These are phyloP conservation scores for Gossypium sturtianum DNA, from an alignment of 345 rosid species.

Conservation along the genomic window DNA sequence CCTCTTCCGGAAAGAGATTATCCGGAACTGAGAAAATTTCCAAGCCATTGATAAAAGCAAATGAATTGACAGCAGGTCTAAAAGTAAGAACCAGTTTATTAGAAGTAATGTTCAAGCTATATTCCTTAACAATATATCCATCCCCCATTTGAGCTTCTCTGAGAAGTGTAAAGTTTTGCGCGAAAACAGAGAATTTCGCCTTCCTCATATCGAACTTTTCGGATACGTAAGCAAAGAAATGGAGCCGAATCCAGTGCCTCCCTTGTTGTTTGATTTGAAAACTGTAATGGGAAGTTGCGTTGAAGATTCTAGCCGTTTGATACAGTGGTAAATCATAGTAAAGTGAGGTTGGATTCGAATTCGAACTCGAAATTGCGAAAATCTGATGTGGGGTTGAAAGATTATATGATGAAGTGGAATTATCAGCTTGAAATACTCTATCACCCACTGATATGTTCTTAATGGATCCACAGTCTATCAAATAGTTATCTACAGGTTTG, in stretches of 20 bases:
- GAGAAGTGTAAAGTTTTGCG: constrained; percentile 61
- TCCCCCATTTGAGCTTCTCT: constrained; percentile 30
- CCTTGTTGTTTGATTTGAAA: constrained; percentile 48
- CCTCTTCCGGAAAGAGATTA: constrained; percentile 46
- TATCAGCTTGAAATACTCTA: constrained; percentile 48
- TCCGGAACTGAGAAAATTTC: constrained; percentile 67
- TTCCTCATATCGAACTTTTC: constrained; percentile 35
- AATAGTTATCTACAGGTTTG: neutral
- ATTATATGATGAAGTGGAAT: constrained; percentile 7
- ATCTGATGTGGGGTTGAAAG: constrained; percentile 24
- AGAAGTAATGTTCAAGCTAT: constrained; percentile 45
- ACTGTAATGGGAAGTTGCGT: constrained; percentile 31
- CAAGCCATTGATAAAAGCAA: constrained; percentile 68
- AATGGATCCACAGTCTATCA: constrained; percentile 56
- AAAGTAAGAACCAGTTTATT: constrained; percentile 40
- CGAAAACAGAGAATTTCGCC: constrained; percentile 62
- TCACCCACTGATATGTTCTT: constrained; percentile 32
- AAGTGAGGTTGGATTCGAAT: constrained; percentile 21
- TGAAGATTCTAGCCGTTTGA: constrained; percentile 55
- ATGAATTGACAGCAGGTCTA: constrained; percentile 38
- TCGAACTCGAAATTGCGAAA: constrained; percentile 25
- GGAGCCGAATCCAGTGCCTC: constrained; percentile 62
- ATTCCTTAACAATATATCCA: constrained; percentile 44
- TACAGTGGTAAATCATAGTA: constrained; percentile 37
- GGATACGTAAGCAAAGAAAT: constrained; percentile 51